A percentile compares a stretch with the other conserved stretches of the same genome.
Evolutionary conservation across 495 filamentous ascomycete genomes (phyloP).

Genomic region (Talaromyces liani): DNA sequence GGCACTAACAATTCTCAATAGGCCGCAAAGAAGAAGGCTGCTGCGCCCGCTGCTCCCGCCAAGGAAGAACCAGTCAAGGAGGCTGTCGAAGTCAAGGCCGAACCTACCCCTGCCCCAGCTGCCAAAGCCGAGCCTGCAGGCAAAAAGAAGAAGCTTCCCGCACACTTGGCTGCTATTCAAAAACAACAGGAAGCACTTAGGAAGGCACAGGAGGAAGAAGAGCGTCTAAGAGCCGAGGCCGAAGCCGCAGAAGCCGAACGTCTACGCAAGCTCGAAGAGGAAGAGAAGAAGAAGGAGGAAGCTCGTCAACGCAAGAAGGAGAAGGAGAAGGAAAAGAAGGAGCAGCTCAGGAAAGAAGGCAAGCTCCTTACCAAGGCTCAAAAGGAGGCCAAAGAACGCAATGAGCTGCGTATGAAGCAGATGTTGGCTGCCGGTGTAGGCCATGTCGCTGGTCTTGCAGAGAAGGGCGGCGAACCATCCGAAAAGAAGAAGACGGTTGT

Average conservation of each 20-base stretch:
- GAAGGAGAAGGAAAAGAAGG: slow-evolving; percentile 91
- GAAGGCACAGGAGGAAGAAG: slow-evolving; percentile 68
- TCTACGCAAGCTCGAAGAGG: slow-evolving; percentile 62
- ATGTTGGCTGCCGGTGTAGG: slow-evolving; percentile 78
- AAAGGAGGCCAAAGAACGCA: slow-evolving; percentile 72
- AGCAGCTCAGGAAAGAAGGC: slow-evolving; percentile 91
- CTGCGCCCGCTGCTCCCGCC: slow-evolving; percentile 40
- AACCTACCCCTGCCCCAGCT: slow-evolving; percentile 26
- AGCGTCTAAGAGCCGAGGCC: slow-evolving; percentile 61
- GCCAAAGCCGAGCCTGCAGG: slow-evolving; percentile 49
- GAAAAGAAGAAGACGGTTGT: slow-evolving; percentile 72
- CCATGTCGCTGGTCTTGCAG: slow-evolving; percentile 68
- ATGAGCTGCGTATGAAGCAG: slow-evolving; percentile 85
- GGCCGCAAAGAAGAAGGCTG: slow-evolving; percentile 55
- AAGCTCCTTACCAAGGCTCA: slow-evolving; percentile 94
- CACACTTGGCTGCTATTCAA: slow-evolving; percentile 74
- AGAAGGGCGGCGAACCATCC: slow-evolving; percentile 31
- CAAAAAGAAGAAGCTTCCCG: slow-evolving; percentile 88
- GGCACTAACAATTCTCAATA: slow-evolving; percentile 17
- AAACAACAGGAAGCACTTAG: slow-evolving; percentile 83
- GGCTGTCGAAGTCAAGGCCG: slow-evolving; percentile 27
- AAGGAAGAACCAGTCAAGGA: slow-evolving; percentile 45
- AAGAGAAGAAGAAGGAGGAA: slow-evolving; percentile 66
- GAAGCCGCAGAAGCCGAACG: slow-evolving; percentile 65
- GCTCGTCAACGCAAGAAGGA: slow-evolving; percentile 77